These are phyloP conservation scores for Fusarium succisae DNA, from an alignment of 2,329 filamentous ascomycete genomes.

Conservation along the genomic window DNA sequence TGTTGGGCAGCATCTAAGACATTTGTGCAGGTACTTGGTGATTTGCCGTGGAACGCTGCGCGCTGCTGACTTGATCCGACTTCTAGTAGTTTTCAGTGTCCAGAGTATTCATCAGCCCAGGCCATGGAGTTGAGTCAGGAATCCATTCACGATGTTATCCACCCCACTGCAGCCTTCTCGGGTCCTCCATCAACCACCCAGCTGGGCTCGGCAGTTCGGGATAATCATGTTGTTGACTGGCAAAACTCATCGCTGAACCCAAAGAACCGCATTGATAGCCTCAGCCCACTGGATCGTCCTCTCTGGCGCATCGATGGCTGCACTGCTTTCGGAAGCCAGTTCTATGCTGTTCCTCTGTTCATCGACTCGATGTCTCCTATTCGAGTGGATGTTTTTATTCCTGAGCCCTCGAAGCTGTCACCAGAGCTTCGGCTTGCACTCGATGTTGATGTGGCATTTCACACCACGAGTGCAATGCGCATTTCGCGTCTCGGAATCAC, in stretches of 20 bases:
- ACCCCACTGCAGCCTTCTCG: constrained; percentile 65
- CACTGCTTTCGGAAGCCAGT: constrained; percentile 65
- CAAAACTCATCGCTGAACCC: constrained; percentile 63
- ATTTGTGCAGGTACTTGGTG: constrained; percentile 35
- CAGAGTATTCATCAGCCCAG: constrained; percentile 5
- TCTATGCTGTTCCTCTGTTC: constrained; percentile 65
- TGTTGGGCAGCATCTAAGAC: constrained; percentile 27
- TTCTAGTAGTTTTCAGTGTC: constrained; percentile 7
- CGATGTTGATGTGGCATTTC: constrained; percentile 61
- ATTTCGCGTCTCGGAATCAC: constrained; percentile 62
- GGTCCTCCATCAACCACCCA: constrained; percentile 3
- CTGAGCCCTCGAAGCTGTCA: constrained; percentile 57
- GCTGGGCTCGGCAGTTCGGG: background rate
- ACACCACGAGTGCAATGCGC: constrained; percentile 61
- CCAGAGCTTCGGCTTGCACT: constrained; percentile 56
- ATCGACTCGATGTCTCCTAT: constrained; percentile 57
- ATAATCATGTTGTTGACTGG: constrained; percentile 50
- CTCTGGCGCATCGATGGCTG: constrained; percentile 69
- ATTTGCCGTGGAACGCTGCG: constrained; percentile 28
- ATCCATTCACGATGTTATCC: constrained; percentile 64
- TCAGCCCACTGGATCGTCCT: constrained; percentile 54
- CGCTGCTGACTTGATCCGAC: constrained; percentile 17
- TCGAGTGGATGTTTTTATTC: constrained; percentile 67
- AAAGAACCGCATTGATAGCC: constrained; percentile 68
- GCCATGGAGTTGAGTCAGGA: constrained; percentile 64